Evolutionary conservation across 805 yeast species (phyloP).

Genomic region (Ascoidea rubescens): DNA sequence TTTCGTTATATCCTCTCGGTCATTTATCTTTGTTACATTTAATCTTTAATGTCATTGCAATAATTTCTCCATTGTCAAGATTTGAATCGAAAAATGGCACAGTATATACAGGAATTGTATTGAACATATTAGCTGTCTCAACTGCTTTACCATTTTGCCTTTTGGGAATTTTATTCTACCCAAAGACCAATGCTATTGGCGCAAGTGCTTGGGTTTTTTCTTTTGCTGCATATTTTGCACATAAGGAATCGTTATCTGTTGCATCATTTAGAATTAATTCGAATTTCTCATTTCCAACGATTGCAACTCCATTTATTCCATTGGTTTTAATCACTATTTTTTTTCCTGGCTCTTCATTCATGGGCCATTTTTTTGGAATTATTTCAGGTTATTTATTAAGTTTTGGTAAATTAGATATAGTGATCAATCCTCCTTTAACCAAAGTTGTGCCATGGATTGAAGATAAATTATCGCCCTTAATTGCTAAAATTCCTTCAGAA

Average conservation of each 20-base stretch:
- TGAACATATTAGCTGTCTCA: constrained; percentile 56
- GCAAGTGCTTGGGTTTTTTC: constrained; percentile 67
- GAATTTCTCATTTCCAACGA: constrained; percentile 39
- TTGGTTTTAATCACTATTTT: constrained; percentile 35
- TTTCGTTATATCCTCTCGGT: constrained; percentile 57
- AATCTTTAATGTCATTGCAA: constrained; percentile 38
- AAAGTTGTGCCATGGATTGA: constrained; percentile 51
- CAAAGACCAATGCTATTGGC: constrained; percentile 44
- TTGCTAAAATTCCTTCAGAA: constrained; percentile 36
- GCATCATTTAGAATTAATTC: constrained; percentile 29
- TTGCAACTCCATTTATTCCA: constrained; percentile 39
- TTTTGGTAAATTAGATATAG: constrained; percentile 36
- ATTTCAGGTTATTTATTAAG: constrained; percentile 52
- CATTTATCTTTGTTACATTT: constrained; percentile 54
- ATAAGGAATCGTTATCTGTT: constrained; percentile 24
- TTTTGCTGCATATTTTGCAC: constrained; percentile 47
- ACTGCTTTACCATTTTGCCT: constrained; percentile 53
- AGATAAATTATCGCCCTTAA: constrained; percentile 30
- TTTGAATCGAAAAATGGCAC: constrained; percentile 74
- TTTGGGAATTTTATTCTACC: constrained; percentile 34
- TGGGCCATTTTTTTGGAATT: constrained; percentile 63
- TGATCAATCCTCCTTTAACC: constrained; percentile 54
- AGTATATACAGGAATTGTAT: constrained; percentile 67
- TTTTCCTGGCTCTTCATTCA: constrained; percentile 53
- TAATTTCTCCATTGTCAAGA: constrained; percentile 44